Conservation (phyloP, 257 asterid species). For the Solanum habrochaites region DNA sequence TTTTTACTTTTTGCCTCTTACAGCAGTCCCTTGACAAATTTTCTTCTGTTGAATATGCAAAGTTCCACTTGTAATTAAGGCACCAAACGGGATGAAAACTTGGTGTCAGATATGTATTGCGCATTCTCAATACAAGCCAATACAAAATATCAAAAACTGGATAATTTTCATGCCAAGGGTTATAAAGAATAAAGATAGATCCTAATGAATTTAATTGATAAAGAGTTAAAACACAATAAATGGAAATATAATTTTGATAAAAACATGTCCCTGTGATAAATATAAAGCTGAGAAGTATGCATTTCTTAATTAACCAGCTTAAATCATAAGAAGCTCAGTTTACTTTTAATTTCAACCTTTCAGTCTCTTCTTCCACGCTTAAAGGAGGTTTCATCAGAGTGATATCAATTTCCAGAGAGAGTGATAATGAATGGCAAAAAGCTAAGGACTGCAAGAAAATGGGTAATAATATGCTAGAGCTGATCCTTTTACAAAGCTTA, state of each 20-base stretch:
- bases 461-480: background rate
- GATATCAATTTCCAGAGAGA: background rate
- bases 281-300: background rate
- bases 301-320: background rate
- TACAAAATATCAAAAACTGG: background rate
- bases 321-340: background rate
- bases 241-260: background rate
- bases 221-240: background rate
- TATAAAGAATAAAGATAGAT: background rate
- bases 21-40: background rate
- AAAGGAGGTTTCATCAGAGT: background rate
- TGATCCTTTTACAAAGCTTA: conserved; percentile 22
- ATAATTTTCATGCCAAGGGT: background rate
- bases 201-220: background rate
- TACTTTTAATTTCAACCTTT: background rate
- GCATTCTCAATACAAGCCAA: background rate
- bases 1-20: background rate
- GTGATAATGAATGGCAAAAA: background rate
- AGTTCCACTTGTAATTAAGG: background rate
- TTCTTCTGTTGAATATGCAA: background rate
- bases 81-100: background rate
- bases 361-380: background rate
- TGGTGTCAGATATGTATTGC: background rate
- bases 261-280: background rate
- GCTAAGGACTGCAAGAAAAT: background rate